A percentile compares a stretch with the other conserved stretches of the same genome.
phyloP scores from a whole-genome alignment of 2,329 filamentous ascomycete species.

The Claviceps pusilla region DNA sequence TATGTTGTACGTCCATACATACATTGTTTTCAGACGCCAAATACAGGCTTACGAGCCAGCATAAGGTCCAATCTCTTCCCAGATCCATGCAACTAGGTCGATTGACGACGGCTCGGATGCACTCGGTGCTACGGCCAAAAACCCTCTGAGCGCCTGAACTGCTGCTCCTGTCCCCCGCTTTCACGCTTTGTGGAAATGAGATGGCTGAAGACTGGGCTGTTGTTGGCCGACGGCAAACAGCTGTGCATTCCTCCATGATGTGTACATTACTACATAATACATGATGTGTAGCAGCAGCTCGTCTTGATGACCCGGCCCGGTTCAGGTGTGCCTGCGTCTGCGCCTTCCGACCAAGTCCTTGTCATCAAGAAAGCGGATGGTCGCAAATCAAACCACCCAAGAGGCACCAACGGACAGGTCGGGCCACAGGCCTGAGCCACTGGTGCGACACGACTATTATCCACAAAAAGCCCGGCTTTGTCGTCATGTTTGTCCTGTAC shows the following conservation, averaged over 20 bases:
- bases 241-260: no score
- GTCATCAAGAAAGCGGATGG: neutral
- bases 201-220: neutral
- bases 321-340: neutral
- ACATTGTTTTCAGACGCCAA: neutral
- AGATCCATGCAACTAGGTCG: neutral
- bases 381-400: neutral
- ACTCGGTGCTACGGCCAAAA: neutral
- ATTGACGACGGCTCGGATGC: neutral
- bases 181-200: neutral
- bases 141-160: neutral
- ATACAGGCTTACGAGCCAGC: neutral
- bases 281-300: no score
- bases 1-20: no score
- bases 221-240: neutral
- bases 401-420: neutral
- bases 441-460: constrained; percentile 4
- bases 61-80: neutral
- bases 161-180: neutral
- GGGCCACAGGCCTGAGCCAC: neutral
- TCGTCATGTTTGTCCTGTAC: neutral
- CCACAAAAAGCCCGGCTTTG: neutral
- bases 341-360: neutral
- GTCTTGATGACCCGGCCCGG: no score
- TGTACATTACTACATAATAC: no score